Conservation (phyloP, 2,329 filamentous ascomycete genomes). For the Aspergillus fischeri region DNA sequence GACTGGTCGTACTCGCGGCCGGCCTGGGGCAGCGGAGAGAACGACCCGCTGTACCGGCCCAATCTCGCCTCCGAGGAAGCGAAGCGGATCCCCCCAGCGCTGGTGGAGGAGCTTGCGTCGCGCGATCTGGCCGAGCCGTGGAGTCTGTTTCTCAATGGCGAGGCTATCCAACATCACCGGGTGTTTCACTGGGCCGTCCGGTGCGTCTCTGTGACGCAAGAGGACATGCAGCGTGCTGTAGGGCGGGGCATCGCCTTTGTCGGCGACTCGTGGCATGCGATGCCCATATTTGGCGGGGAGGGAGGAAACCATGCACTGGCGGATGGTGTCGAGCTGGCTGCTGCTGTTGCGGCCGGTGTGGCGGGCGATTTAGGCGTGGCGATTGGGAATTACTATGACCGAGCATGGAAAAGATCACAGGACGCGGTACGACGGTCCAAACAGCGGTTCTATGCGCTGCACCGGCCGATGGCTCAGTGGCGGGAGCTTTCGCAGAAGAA, state of each 20-base stretch:
- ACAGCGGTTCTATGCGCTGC: constrained; percentile 7
- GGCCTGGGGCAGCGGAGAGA: neutral
- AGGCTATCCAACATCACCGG: constrained; percentile 2
- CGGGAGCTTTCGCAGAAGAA: constrained; percentile 3
- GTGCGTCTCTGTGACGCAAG: constrained; percentile 4
- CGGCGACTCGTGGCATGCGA: constrained; percentile 10
- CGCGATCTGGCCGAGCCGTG: constrained; percentile 7
- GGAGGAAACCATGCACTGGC: constrained; percentile 8
- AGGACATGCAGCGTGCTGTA: neutral
- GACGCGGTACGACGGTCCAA: constrained; percentile 8
- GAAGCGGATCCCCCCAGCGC: constrained; percentile 1
- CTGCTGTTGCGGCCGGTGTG: neutral
- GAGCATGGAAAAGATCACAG: constrained; percentile 1
- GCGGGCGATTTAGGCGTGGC: neutral
- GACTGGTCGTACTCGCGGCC: constrained; percentile 11
- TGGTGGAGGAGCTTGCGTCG: constrained; percentile 6
- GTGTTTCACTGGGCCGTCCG: constrained; percentile 7
- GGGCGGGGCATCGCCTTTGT: constrained; percentile 2
- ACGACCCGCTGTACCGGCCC: constrained; percentile 3
- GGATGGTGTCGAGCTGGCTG: constrained; percentile 9
- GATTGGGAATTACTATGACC: constrained; percentile 4
- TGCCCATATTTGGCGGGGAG: constrained; percentile 11
- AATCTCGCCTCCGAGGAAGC: constrained; percentile 6
- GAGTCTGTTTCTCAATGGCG: constrained; percentile 3
- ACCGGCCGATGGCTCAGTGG: constrained; percentile 10